Evolutionary conservation across 2,329 filamentous ascomycete genomes (phyloP).

Genomic region (Knoxdaviesia capensis): DNA sequence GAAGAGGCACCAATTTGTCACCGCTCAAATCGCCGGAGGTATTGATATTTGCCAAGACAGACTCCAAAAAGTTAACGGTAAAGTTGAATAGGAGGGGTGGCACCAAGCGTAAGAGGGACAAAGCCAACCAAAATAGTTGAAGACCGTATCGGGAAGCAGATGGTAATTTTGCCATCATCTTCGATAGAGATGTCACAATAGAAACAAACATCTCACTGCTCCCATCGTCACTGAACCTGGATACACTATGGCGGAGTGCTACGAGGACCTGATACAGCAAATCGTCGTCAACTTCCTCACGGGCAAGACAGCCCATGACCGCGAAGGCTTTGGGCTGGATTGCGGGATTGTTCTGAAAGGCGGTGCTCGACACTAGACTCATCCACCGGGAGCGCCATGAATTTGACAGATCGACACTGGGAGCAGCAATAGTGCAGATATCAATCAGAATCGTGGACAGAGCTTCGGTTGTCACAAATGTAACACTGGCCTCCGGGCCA

Average conservation of each 20-base stretch:
- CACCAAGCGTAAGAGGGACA: constrained; percentile 44
- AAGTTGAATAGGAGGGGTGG: constrained; percentile 44
- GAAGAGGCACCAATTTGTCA: constrained; percentile 34
- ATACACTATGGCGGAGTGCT: constrained; percentile 42
- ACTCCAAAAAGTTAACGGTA: constrained; percentile 42
- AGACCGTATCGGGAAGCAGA: constrained; percentile 46
- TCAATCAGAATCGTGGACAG: constrained; percentile 43
- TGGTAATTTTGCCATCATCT: constrained; percentile 51
- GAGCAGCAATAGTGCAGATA: constrained; percentile 40
- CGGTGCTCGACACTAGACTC: constrained; percentile 51
- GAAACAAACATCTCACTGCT: constrained; percentile 49
- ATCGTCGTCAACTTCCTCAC: constrained; percentile 55
- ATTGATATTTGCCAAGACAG: constrained; percentile 43
- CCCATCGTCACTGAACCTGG: constrained; percentile 42
- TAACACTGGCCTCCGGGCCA: constrained; percentile 28
- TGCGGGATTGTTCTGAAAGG: constrained; percentile 53
- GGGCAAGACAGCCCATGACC: constrained; percentile 50
- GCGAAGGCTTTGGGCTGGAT: constrained; percentile 50
- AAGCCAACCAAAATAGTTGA: constrained; percentile 50
- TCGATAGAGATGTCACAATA: constrained; percentile 45
- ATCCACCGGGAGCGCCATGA: constrained; percentile 54
- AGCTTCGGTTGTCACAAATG: constrained; percentile 36
- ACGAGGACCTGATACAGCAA: constrained; percentile 52
- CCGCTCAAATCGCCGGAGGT: constrained; percentile 38
- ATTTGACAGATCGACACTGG: constrained; percentile 44